These are phyloP conservation scores for Iberis pinnata DNA, from an alignment of 345 rosid species.

Conservation along the genomic window DNA sequence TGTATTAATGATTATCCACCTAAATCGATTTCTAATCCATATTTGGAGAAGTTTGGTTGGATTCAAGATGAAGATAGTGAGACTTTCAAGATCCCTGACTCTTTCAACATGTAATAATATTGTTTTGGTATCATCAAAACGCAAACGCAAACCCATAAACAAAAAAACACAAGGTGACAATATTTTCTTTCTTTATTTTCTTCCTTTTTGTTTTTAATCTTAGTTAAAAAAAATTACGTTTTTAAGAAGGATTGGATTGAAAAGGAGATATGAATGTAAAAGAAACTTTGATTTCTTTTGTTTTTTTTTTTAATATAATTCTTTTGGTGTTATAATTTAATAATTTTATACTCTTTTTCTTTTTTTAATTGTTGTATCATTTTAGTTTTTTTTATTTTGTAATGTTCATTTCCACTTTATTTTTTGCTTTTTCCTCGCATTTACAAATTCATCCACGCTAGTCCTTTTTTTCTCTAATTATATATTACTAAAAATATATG, in stretches of 20 bases:
- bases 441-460: conserved; percentile 3
- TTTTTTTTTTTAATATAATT: conserved; percentile 6
- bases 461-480: conserved; percentile 5
- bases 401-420: conserved; percentile 9
- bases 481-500: no score
- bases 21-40: conserved; percentile 57
- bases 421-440: conserved; percentile 8
- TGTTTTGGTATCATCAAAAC: conserved; percentile 8
- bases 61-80: conserved; percentile 63
- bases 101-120: conserved; percentile 39
- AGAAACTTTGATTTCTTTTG: conserved; percentile 13
- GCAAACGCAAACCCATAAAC: conserved; percentile 9
- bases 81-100: conserved; percentile 50
- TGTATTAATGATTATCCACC: conserved; percentile 75
- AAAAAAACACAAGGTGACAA: conserved; percentile 22
- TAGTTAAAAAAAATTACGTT: conserved; percentile 1
- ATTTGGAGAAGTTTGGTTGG: conserved; percentile 85
- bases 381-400: conserved; percentile 16
- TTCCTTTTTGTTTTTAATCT: background rate
- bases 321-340: conserved; percentile 21
- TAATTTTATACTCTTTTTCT: conserved; percentile 5
- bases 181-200: conserved; percentile 8
- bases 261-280: conserved; percentile 19
- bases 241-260: background rate
- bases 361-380: conserved; percentile 14